phyloP scores from a whole-genome alignment of 192 early-diverging fungal genomes.

The Podila epicladia region DNA sequence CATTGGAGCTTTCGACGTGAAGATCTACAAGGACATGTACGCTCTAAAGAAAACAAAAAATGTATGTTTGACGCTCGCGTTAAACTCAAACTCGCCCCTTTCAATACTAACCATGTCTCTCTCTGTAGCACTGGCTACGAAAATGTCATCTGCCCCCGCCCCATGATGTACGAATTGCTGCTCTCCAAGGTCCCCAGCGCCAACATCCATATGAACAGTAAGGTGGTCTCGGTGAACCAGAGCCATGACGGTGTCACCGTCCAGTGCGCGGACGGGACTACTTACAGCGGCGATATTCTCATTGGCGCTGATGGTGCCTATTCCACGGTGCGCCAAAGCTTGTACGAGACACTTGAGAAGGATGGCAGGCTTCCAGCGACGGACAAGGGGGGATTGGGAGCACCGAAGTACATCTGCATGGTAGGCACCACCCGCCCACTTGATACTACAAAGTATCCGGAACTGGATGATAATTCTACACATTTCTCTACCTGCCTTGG shows the following conservation, averaged over 20 bases:
- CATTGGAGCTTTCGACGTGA: too few species aligned
- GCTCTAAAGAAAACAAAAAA: background rate
- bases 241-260: conserved; percentile 21
- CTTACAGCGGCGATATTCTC: conserved; percentile 19
- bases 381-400: background rate
- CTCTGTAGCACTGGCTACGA: background rate
- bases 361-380: background rate
- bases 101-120: background rate
- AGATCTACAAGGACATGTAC: too few species aligned
- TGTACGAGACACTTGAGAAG: background rate
- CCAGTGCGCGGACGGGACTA: conserved; percentile 20
- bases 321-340: conserved; percentile 10
- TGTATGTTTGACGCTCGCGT: background rate
- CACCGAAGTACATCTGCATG: background rate
- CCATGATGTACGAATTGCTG: conserved; percentile 6
- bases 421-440: conserved; percentile 14
- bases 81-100: background rate
- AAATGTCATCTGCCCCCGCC: conserved; percentile 2
- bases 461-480: background rate
- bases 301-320: conserved; percentile 42
- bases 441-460: conserved; percentile 4
- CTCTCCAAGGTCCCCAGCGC: background rate
- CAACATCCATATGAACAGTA: conserved; percentile 12
- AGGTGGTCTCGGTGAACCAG: conserved; percentile 8
- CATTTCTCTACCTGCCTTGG: too few species aligned